Percentiles rank a stretch among this genome's conserved stretches.
phyloP scores from a whole-genome alignment of 73 alveolate species.

The Paramecium bursaria region DNA sequence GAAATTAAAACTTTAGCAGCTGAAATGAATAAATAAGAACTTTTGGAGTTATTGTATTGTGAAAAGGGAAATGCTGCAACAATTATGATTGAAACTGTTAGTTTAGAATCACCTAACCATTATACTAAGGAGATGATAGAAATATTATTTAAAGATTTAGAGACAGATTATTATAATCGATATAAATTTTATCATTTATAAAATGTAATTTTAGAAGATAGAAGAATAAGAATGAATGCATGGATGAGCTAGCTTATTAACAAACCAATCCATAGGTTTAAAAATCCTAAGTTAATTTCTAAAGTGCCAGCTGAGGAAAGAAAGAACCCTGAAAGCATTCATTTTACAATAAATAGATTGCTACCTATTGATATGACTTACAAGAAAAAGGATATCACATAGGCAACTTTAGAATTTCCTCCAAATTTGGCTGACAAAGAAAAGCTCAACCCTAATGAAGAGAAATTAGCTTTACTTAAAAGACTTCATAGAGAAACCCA shows the following conservation, averaged over 20 bases:
- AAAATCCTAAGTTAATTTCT: slow-evolving; percentile 89
- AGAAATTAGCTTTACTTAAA: slow-evolving; percentile 77
- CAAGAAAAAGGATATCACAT: slow-evolving; percentile 70
- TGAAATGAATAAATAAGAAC: slow-evolving; percentile 91
- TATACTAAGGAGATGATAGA: slow-evolving; percentile 87
- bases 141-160: slow-evolving; percentile 80
- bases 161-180: slow-evolving; percentile 95
- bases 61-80: slow-evolving; percentile 97
- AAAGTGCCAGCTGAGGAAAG: slow-evolving; percentile 86
- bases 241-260: slow-evolving; percentile 94
- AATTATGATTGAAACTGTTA: slow-evolving; percentile 89
- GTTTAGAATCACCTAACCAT: slow-evolving; percentile 89
- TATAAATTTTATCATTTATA: slow-evolving; percentile 90
- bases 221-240: slow-evolving; percentile 95
- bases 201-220: slow-evolving; percentile 89
- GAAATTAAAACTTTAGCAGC: slow-evolving; percentile 89
- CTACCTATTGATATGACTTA: slow-evolving; percentile 82
- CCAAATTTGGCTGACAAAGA: slow-evolving; percentile 77
- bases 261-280: slow-evolving; percentile 93
- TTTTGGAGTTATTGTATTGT: slow-evolving; percentile 83
- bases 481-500: slow-evolving; percentile 83
- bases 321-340: slow-evolving; percentile 88
- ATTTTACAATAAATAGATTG: slow-evolving; percentile 86
- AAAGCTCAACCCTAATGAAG: slow-evolving; percentile 80
- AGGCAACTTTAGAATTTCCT: slow-evolving; percentile 70